Evolutionary conservation across 768 basidiomycete genomes (phyloP).

Genomic region (Pilatotrama ljubarskyi): DNA sequence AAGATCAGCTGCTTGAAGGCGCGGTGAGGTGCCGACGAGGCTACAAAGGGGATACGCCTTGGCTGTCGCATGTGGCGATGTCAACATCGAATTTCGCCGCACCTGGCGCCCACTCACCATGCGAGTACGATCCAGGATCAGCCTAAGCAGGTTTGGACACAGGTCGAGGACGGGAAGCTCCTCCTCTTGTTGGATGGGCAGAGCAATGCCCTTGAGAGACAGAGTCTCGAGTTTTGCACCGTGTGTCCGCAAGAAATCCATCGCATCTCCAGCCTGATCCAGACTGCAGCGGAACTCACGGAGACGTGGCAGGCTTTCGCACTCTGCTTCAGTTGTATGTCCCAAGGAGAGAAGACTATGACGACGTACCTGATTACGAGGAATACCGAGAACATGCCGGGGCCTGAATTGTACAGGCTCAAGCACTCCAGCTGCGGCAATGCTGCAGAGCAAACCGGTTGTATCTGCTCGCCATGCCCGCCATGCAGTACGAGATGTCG

Average conservation of each 20-base stretch:
- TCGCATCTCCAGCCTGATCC: neutral
- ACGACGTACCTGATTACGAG: neutral
- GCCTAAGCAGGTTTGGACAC: conserved; percentile 3
- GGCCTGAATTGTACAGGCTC: neutral
- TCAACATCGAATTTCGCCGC: too few relatives aligned
- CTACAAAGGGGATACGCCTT: neutral
- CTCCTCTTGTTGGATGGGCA: neutral
- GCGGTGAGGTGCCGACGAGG: neutral
- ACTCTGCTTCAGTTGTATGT: neutral
- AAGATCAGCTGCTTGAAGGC: neutral
- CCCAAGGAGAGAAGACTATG: neutral
- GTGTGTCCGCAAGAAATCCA: neutral
- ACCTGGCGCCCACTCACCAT: neutral
- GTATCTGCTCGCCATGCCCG: neutral
- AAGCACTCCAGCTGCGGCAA: neutral
- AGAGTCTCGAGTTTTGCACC: neutral
- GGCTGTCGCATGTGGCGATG: neutral
- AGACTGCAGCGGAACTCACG: neutral
- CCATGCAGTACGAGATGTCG: neutral
- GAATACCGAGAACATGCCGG: neutral
- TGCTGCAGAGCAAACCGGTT: neutral
- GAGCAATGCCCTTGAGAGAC: neutral
- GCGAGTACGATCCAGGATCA: neutral
- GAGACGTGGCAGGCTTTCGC: neutral
- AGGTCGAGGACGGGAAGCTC: neutral